phyloP scores from a whole-genome alignment of 2,329 filamentous ascomycete genomes.

The Aspergillus pseudonomiae region DNA sequence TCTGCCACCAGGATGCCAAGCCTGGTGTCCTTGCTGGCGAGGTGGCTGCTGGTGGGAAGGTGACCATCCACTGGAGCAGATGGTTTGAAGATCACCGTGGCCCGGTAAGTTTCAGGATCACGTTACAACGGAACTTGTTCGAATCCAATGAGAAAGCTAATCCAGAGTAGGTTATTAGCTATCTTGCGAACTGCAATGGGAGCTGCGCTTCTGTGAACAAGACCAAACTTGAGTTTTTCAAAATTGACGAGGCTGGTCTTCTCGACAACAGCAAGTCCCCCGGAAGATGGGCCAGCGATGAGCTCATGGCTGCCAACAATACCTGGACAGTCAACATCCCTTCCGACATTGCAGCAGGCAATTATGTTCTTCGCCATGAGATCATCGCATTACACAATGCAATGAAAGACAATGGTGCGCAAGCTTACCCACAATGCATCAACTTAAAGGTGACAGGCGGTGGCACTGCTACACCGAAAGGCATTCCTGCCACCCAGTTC shows the following conservation, averaged over 20 bases:
- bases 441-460: neutral
- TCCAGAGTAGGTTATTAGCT: neutral
- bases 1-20: neutral
- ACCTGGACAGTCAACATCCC: conserved; percentile 4
- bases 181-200: conserved; percentile 3
- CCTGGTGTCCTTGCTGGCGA: neutral
- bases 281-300: conserved; percentile 2
- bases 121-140: neutral
- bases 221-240: conserved; percentile 4
- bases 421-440: neutral
- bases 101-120: neutral
- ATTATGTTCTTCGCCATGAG: conserved; percentile 5
- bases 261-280: conserved; percentile 5
- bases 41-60: neutral
- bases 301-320: conserved; percentile 5
- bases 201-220: conserved; percentile 8
- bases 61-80: neutral
- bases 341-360: neutral
- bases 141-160: neutral
- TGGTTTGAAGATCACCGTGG: neutral
- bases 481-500: neutral
- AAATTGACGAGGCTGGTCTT: conserved; percentile 3
- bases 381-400: conserved; percentile 1
- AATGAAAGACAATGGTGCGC: neutral
- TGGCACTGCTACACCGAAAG: neutral